Evolutionary conservation across 768 basidiomycete species (phyloP).

Genomic region (Suillus lakei): DNA sequence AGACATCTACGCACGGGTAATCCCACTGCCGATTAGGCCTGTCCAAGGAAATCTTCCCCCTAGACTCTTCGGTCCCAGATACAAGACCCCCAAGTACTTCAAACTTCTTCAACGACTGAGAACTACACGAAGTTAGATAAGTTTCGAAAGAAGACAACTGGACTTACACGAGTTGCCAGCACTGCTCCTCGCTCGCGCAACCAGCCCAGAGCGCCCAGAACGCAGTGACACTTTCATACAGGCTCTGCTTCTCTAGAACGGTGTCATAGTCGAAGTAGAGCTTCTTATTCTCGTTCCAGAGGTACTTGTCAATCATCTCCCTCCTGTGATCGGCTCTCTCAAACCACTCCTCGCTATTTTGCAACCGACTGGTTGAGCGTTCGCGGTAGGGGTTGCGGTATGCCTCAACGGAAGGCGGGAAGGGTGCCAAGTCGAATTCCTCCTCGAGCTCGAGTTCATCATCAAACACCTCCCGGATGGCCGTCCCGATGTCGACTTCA

Average conservation of each 20-base stretch:
- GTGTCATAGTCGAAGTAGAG: constrained; percentile 98
- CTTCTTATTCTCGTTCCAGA: constrained; percentile 96
- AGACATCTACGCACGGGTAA: constrained; percentile 71
- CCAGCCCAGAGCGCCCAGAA: constrained; percentile 99
- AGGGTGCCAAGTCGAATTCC: constrained; percentile 89
- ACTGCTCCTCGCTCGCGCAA: constrained; percentile 95
- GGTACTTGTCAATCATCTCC: constrained; percentile 86
- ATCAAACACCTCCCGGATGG: constrained; percentile 93
- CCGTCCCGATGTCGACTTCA: constrained; percentile 97
- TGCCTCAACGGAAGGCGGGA: constrained; percentile 79
- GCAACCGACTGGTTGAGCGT: constrained; percentile 60
- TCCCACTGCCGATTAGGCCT: constrained; percentile 99
- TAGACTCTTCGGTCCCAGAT: constrained; percentile 94
- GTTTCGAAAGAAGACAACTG: constrained; percentile 9
- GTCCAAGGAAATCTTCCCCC: constrained; percentile 94
- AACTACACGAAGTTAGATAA: constrained; percentile 48
- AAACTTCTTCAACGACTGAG: constrained; percentile 90
- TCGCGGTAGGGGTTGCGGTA: constrained; percentile 68
- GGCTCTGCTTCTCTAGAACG: constrained; percentile 84
- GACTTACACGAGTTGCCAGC: constrained; percentile 89
- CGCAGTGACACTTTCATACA: constrained; percentile 96
- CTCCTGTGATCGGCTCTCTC: constrained; percentile 83
- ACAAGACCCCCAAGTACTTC: constrained; percentile 95
- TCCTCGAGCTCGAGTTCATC: constrained; percentile 92
- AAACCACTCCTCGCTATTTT: constrained; percentile 92